These are phyloP conservation scores for Lachnellula arida DNA, from an alignment of 2,329 filamentous ascomycete genomes.

Conservation along the genomic window DNA sequence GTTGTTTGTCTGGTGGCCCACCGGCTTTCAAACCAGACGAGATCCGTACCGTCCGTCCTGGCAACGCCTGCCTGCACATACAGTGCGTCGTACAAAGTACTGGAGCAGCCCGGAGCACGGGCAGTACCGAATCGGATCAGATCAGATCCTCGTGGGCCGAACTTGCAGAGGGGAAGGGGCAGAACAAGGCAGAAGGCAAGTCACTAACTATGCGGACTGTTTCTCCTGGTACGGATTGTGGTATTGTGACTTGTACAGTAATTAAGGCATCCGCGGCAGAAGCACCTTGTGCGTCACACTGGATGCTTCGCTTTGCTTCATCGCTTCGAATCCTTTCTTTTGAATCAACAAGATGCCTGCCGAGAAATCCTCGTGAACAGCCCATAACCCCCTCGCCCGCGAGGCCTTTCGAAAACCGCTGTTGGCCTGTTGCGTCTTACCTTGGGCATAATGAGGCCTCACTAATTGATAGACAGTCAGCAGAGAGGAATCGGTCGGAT, in stretches of 20 bases:
- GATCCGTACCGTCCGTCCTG: background rate
- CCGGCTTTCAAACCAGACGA: too few species aligned
- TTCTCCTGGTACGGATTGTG: background rate
- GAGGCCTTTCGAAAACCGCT: background rate
- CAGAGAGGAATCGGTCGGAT: background rate
- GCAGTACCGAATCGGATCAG: background rate
- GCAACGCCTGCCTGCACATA: background rate
- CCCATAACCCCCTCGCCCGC: background rate
- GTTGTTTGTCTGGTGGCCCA: too few species aligned
- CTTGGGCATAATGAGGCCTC: background rate
- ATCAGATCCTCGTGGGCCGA: background rate
- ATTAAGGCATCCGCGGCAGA: background rate
- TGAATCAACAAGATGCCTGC: background rate
- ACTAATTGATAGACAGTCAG: background rate
- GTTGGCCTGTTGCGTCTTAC: too few species aligned
- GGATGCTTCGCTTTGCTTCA: background rate
- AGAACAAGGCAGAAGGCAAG: too few species aligned
- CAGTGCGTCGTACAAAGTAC: background rate
- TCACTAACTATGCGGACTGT: background rate
- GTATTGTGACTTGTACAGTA: slow-evolving; percentile 1
- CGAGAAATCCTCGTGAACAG: background rate
- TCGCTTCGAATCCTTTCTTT: background rate
- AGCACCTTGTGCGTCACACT: background rate
- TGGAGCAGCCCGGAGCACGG: background rate
- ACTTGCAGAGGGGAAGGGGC: background rate